Percentiles rank a stretch among this genome's conserved stretches.
Conservation (phyloP, 2,329 filamentous ascomycete genomes). For the Scopulariopsis brevicaulis region DNA sequence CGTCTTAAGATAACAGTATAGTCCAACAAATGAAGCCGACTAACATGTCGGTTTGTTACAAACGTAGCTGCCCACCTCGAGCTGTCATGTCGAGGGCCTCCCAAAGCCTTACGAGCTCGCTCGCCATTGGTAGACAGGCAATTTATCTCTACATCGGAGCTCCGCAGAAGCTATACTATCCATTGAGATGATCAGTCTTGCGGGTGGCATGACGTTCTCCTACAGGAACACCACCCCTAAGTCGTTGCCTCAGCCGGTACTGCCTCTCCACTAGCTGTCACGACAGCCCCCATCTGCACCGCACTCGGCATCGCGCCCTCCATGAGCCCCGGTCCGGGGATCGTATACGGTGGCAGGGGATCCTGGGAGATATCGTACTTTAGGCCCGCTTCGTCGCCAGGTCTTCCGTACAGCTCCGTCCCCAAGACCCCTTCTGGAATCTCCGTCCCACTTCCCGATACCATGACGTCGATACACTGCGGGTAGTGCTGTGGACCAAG, state of each 20-base stretch:
- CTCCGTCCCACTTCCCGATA: conserved; percentile 25
- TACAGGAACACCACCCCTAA: too few relatives aligned
- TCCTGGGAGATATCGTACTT: conserved; percentile 24
- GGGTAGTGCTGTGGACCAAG: conserved; percentile 36
- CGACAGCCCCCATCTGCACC: neutral
- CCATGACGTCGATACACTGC: conserved; percentile 36
- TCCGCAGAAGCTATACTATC: too few relatives aligned
- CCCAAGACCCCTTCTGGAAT: conserved; percentile 16
- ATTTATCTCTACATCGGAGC: too few relatives aligned
- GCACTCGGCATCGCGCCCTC: conserved; percentile 5
- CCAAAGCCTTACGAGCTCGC: too few relatives aligned
- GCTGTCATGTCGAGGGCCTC: too few relatives aligned
- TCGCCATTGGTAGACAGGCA: too few relatives aligned
- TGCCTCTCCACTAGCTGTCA: neutral
- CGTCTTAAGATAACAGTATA: too few relatives aligned
- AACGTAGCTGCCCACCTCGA: too few relatives aligned
- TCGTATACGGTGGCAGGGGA: conserved; percentile 15
- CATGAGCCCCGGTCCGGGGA: conserved; percentile 17
- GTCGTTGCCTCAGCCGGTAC: neutral
- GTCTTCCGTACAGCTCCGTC: conserved; percentile 21
- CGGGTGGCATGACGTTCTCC: too few relatives aligned
- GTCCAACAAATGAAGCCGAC: too few relatives aligned
- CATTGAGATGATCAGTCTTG: too few relatives aligned
- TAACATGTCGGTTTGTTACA: too few relatives aligned
- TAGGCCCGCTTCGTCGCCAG: conserved; percentile 21